phyloP scores from a whole-genome alignment of 2,329 filamentous ascomycete genomes.

The Colletotrichum graminicola region DNA sequence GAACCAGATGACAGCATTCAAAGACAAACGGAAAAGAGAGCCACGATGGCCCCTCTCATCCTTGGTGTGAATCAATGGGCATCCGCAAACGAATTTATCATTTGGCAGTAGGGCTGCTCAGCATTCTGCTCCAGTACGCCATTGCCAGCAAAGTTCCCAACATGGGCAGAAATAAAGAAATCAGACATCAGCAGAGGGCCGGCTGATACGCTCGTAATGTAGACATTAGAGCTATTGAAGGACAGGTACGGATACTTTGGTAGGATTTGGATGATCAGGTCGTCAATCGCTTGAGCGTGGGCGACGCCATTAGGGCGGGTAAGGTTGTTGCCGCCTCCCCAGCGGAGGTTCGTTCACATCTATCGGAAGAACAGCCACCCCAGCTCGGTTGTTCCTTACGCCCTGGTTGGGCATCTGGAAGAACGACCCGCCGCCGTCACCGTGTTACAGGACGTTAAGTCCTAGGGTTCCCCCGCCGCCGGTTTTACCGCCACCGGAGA shows the following conservation, averaged over 20 bases:
- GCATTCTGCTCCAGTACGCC: slow-evolving; percentile 56
- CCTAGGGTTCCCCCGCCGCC: slow-evolving; percentile 55
- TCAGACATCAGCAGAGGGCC: slow-evolving; percentile 66
- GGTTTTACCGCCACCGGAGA: slow-evolving; percentile 48
- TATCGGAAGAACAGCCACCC: slow-evolving; percentile 66
- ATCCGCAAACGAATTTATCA: background rate
- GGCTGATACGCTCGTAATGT: slow-evolving; percentile 69
- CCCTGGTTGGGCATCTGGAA: slow-evolving; percentile 69
- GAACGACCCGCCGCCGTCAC: slow-evolving; percentile 70
- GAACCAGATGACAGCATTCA: background rate
- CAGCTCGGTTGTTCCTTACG: slow-evolving; percentile 62
- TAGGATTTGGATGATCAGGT: slow-evolving; percentile 62
- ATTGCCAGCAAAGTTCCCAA: slow-evolving; percentile 61
- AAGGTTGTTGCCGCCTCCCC: slow-evolving; percentile 66
- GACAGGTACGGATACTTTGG: slow-evolving; percentile 66
- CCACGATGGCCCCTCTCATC: no score
- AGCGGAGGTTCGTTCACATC: slow-evolving; percentile 66
- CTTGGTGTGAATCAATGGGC: background rate
- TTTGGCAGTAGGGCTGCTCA: background rate
- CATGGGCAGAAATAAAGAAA: slow-evolving; percentile 69
- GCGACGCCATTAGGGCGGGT: slow-evolving; percentile 66
- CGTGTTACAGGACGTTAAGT: slow-evolving; percentile 69
- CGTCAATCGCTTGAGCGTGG: slow-evolving; percentile 67
- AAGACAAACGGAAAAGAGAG: background rate
- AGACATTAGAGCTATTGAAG: slow-evolving; percentile 64